Evolutionary conservation across 257 asterid genomes (phyloP), one percentile per base, ranked within the genome.

Genomic region (Handroanthus guayacan): DNA sequence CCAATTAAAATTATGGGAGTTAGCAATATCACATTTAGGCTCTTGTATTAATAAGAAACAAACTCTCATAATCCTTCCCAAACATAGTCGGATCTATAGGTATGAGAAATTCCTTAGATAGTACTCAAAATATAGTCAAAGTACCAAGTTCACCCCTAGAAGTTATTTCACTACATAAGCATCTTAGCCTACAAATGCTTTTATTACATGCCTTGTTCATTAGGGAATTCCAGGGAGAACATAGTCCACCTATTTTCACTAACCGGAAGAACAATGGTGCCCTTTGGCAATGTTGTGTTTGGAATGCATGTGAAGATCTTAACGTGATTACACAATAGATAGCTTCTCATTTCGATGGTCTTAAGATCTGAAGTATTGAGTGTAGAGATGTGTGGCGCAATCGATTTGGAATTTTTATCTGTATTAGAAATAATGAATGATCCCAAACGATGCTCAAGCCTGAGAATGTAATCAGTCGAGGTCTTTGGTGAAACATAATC

Each of bases 241-340:
- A 47, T 69, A 5, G 64, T 80, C 87, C 85, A 85, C 66, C 73
- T 75, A 34, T 68, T 77, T 39, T 83, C 85, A 37, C 60, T 78
- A 64, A 85, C 60, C 9, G 87, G 89, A 48, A 80, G 83, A 36
- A 80, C 75, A 51, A 80, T 45, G 78, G 74, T 80, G 10, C 84
- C 85, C 54, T 50, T 18, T 3, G 84, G 73, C 25, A 76, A 41
- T 12, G 41, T 78, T 63, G 52, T 10, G 31, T 82, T 77, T 5
- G 85, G 89, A 72, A 82, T 72, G 82, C 13, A 63, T 4, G 80
- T 85, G 77, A 82, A 82, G 58, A 85, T 82, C 72, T 67, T 78
- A 8, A 82, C 65, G 73, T 83, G 79, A 75, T 72, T 57, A 16
- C 80, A 11, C 9, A 47, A 13, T 13, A 47, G 10, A 47, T 47